Base-by-base conservation (phyloP, 2,329 filamentous ascomycete genomes). In the Paecilomyces variotii region DNA sequence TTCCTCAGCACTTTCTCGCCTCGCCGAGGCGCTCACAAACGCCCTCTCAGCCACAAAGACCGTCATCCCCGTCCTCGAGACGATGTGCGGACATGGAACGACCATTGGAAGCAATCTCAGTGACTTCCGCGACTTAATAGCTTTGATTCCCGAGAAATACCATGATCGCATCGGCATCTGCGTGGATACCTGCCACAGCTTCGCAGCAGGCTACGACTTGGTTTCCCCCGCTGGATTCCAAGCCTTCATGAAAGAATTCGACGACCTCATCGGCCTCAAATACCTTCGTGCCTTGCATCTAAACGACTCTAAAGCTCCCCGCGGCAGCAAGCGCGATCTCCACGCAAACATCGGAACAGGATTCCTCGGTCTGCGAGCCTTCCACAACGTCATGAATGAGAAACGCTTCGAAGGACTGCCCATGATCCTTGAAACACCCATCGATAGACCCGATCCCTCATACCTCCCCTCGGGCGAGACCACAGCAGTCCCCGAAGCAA, bases 271-370 rank as follows among this genome's bases (percentile, higher is more conserved):
- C 9, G 94, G 94, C 0, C 73, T 88, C 30, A 76, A 84, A 56
- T 96, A 95, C 67, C 83, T 99, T 6, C 86, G 86, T 61, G 94
- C 94, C 0, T 80, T 97, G 58, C 94, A 99, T 73, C 66, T 99
- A 50, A 99, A 99, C 73, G 94, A 99, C 75, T 95, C 89, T 76
- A 99, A 97, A 76, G 91, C 92, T 0, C 93, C 94, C 0, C 80
- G 96, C 30, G 80, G 76, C 50, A 94, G 90, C 35, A 84, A 91
- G 64, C 85, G 92, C 49, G 94, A 99, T 71, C 77, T 97, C 1
- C 94, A 99, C 74, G 91, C 93, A 63, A 97, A 97, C 71, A 97
- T 99, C 62, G 94, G 94, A 27, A 95, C 91, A 0, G 94, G 94
- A 0, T 99, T 95, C 70, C 81, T 99, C 0, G 94, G 94, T 0